These are phyloP conservation scores for Cokeromyces recurvatus DNA, from an alignment of 371 early-diverging fungal species.

Conservation along the genomic window DNA sequence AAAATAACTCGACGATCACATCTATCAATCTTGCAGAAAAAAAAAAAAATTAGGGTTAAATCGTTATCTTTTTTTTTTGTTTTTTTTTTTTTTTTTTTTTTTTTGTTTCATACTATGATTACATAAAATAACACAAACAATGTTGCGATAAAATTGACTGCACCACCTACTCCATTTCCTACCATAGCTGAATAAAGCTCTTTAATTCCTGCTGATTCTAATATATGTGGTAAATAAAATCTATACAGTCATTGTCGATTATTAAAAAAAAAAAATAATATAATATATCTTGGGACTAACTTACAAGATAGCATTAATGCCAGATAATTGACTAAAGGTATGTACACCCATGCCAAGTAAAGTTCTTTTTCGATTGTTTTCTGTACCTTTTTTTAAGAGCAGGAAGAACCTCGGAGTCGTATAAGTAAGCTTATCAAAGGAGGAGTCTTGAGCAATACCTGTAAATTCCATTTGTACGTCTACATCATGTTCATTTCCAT, in stretches of 20 bases:
- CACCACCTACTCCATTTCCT: conserved; percentile 64
- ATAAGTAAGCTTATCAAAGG: conserved; percentile 71
- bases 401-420: conserved; percentile 54
- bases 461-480: conserved; percentile 53
- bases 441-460: conserved; percentile 69
- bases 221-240: conserved; percentile 61
- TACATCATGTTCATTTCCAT: conserved; percentile 6
- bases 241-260: conserved; percentile 6
- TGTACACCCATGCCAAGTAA: conserved; percentile 70
- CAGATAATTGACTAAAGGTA: conserved; percentile 69
- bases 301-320: conserved; percentile 74
- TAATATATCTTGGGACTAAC: too few relatives aligned
- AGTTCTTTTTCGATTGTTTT: conserved; percentile 52
- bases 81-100: too few relatives aligned
- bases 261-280: not conserved
- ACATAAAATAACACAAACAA: conserved; percentile 67
- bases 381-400: conserved; percentile 43
- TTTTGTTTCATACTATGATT: too few relatives aligned
- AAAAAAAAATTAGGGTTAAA: too few relatives aligned
- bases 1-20: conserved; percentile 58
- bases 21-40: conserved; percentile 43
- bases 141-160: conserved; percentile 63
- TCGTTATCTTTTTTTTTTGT: too few relatives aligned
- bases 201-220: conserved; percentile 59
- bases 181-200: conserved; percentile 46